Evolutionary conservation across 176 grass and related monocot species (phyloP).

Genomic region (Pontederia crassipes): DNA sequence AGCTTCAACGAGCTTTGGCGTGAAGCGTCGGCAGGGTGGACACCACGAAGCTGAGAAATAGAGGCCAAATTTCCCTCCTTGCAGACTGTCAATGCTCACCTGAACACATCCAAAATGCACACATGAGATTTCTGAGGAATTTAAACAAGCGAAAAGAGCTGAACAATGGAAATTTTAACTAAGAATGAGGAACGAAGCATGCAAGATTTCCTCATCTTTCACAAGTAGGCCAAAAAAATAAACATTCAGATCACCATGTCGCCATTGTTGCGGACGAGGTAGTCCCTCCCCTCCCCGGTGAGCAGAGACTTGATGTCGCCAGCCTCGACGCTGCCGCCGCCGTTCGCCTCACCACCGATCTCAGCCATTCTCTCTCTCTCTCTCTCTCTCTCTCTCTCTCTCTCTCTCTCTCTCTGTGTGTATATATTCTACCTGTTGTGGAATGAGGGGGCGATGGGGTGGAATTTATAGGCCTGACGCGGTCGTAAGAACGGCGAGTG

Average conservation of each 20-base stretch:
- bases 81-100: too few species aligned
- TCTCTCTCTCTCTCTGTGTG: too few species aligned
- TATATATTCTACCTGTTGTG: too few species aligned
- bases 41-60: neutral
- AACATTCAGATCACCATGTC: conserved; percentile 21
- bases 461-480: too few species aligned
- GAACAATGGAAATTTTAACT: neutral
- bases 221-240: too few species aligned
- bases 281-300: conserved; percentile 29
- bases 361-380: neutral
- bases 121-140: too few species aligned
- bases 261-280: conserved; percentile 45
- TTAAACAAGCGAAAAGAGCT: too few species aligned
- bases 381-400: neutral
- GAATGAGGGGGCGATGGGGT: too few species aligned
- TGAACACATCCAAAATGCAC: too few species aligned
- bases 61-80: too few species aligned
- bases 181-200: neutral
- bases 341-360: too few species aligned
- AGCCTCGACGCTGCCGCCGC: neutral
- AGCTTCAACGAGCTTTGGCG: neutral
- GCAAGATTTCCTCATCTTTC: neutral
- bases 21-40: neutral
- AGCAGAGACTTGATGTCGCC: conserved; percentile 29
- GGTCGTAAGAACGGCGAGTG: too few species aligned